Evolutionary conservation across 345 rosid genomes (phyloP).

Genomic region (Brassica nigra): DNA sequence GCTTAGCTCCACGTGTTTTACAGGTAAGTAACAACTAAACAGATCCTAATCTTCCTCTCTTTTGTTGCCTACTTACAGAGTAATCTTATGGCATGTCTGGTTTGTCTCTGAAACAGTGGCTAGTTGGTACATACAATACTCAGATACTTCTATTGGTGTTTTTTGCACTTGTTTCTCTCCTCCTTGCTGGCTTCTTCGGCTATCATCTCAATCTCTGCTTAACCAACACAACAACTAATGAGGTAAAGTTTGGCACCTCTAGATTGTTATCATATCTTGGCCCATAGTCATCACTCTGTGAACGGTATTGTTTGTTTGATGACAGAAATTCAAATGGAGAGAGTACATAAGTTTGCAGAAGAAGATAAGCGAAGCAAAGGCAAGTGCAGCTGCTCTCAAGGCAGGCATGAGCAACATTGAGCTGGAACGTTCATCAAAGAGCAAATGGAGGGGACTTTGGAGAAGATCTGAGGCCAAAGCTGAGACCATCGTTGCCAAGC

Average conservation of each 20-base stretch:
- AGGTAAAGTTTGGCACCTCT: constrained; percentile 43
- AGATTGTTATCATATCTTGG: not conserved
- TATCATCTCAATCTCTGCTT: constrained; percentile 79
- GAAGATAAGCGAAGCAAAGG: constrained; percentile 77
- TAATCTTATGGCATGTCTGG: not conserved
- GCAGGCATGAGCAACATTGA: constrained; percentile 48
- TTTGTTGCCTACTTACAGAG: not conserved
- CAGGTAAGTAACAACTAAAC: constrained; percentile 48
- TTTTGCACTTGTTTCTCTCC: constrained; percentile 71
- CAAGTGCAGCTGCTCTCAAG: constrained; percentile 64
- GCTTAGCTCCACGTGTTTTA: constrained; percentile 70
- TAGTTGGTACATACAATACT: constrained; percentile 77
- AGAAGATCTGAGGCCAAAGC: constrained; percentile 54
- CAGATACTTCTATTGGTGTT: constrained; percentile 87
- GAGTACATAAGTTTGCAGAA: constrained; percentile 75
- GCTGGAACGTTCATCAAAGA: constrained; percentile 42
- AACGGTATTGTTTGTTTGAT: constrained; percentile 31
- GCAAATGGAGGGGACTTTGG: constrained; percentile 62
- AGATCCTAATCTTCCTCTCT: not conserved
- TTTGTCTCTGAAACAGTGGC: constrained; percentile 63
- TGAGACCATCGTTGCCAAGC: constrained; percentile 38
- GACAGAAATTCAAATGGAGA: constrained; percentile 89
- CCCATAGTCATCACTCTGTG: not conserved
- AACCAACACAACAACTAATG: constrained; percentile 88
- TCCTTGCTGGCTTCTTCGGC: constrained; percentile 83